A percentile compares a stretch with the other conserved stretches of the same genome.
Conservation (phyloP, 2,329 filamentous ascomycete genomes). For the Monilinia laxa region DNA sequence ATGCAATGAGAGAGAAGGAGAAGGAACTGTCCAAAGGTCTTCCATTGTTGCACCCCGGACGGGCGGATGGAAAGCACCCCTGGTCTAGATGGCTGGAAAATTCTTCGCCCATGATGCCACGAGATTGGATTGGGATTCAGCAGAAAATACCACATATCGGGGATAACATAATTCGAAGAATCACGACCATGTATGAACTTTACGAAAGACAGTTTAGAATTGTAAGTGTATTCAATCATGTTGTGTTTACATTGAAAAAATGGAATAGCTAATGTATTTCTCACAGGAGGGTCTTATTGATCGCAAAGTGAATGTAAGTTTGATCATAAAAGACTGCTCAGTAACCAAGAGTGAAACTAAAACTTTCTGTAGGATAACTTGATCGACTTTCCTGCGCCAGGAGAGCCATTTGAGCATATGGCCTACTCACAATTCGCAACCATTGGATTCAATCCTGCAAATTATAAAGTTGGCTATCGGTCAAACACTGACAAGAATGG, state of each 20-base stretch:
- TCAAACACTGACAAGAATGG: neutral
- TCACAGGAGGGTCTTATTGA: neutral
- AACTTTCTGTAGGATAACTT: neutral
- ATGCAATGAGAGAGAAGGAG: neutral
- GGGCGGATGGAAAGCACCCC: slow-evolving; percentile 13
- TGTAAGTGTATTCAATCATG: neutral
- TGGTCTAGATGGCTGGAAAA: slow-evolving; percentile 26
- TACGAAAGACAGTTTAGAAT: neutral
- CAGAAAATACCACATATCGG: slow-evolving; percentile 25
- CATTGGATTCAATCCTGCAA: neutral
- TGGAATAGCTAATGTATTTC: neutral
- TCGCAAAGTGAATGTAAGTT: neutral
- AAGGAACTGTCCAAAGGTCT: slow-evolving; percentile 1
- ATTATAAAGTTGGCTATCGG: neutral
- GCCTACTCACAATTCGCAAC: neutral
- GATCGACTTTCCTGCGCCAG: slow-evolving; percentile 1
- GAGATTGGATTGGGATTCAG: slow-evolving; percentile 23
- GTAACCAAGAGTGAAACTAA: neutral
- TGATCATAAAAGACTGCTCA: neutral
- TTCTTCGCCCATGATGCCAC: neutral
- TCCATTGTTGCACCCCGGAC: slow-evolving; percentile 13
- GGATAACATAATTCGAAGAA: slow-evolving; percentile 17
- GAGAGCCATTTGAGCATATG: slow-evolving; percentile 7
- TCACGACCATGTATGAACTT: neutral
- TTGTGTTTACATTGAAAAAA: neutral